Evolutionary conservation across 2,329 filamentous ascomycete species (phyloP).

Genomic region (Fusarium anthophilum): DNA sequence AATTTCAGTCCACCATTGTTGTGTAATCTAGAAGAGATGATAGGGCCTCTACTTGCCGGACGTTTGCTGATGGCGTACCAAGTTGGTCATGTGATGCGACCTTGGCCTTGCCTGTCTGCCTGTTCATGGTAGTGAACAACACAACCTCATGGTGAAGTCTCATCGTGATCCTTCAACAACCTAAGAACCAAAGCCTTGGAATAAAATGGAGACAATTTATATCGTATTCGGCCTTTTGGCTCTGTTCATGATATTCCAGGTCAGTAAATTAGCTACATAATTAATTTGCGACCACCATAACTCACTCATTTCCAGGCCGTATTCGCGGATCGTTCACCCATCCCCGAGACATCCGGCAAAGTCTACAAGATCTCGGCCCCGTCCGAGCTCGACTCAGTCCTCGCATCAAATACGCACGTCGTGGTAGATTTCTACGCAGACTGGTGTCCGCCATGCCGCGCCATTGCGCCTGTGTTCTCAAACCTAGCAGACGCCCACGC

Average conservation of each 20-base stretch:
- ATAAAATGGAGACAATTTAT: constrained; percentile 33
- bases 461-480: constrained; percentile 76
- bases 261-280: background rate
- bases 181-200: background rate
- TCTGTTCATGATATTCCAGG: constrained; percentile 25
- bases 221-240: constrained; percentile 31
- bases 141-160: background rate
- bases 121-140: background rate
- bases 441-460: constrained; percentile 94
- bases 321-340: constrained; percentile 44
- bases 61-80: background rate
- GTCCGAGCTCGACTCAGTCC: constrained; percentile 40
- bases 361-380: constrained; percentile 47
- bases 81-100: constrained; percentile 16
- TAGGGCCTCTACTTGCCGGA: background rate
- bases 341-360: constrained; percentile 52
- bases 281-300: background rate
- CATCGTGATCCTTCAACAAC: background rate
- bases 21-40: background rate
- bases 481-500: constrained; percentile 35
- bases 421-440: constrained; percentile 86
- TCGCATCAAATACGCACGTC: constrained; percentile 62
- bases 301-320: constrained; percentile 18
- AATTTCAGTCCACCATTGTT: accelerated
- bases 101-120: background rate